Conservation (phyloP, 768 basidiomycete genomes). For the Multifurca ochricompacta region DNA sequence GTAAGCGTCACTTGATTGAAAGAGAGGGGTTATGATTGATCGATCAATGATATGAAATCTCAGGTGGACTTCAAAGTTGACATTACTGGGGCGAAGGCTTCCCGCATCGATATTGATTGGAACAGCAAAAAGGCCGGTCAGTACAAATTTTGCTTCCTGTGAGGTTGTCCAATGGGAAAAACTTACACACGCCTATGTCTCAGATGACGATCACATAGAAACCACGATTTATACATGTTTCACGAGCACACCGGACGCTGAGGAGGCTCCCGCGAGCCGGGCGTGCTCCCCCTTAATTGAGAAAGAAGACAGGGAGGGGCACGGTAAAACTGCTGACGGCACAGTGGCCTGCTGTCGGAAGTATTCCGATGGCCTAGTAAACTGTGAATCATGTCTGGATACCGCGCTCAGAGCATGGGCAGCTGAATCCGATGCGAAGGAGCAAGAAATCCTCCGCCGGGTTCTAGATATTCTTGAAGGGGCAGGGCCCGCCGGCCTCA, state of each 20-base stretch:
- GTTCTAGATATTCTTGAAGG: conserved; percentile 2
- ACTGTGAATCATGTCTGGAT: conserved; percentile 29
- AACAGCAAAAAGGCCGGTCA: conserved; percentile 86
- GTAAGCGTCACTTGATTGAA: conserved; percentile 31
- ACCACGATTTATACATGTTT: conserved; percentile 49
- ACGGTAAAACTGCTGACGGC: conserved; percentile 40
- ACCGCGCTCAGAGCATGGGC: conserved; percentile 21
- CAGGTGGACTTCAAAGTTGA: conserved; percentile 74
- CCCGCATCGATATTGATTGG: conserved; percentile 59
- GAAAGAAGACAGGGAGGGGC: conserved; percentile 22
- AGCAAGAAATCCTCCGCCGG: not conserved
- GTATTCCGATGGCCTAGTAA: conserved; percentile 25
- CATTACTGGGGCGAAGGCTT: conserved; percentile 47
- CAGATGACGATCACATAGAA: conserved; percentile 84
- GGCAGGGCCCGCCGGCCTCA: conserved; percentile 23
- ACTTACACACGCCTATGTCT: not conserved
- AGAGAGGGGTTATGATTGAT: not conserved
- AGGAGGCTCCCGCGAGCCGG: not conserved
- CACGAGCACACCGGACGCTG: not conserved
- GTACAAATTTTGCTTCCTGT: conserved; percentile 13
- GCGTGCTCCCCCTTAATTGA: not conserved
- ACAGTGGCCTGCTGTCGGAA: conserved; percentile 40
- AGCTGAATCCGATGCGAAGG: conserved; percentile 13
- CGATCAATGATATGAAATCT: not conserved
- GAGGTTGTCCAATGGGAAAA: not conserved